phyloP scores from a whole-genome alignment of 2,329 filamentous ascomycete species.

The Neurospora sp. region DNA sequence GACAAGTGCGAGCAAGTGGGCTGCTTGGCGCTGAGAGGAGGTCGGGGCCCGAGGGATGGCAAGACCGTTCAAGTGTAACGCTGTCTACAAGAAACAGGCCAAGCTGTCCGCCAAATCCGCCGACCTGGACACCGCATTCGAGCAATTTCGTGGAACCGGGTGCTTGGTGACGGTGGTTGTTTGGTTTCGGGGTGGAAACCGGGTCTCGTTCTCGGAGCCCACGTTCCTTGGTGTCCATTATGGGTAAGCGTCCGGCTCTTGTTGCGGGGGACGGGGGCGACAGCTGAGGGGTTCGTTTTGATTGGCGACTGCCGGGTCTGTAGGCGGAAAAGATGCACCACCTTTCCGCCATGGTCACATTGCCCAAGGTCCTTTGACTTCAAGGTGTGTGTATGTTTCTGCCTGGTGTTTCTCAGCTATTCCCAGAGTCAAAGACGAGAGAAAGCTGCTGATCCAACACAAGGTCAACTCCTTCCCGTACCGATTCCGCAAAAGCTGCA shows the following conservation, averaged over 20 bases:
- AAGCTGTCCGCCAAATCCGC: slow-evolving; percentile 10
- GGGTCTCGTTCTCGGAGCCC: slow-evolving; percentile 19
- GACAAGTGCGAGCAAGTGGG: not conserved
- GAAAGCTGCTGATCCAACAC: slow-evolving; percentile 25
- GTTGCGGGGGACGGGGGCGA: slow-evolving; percentile 10
- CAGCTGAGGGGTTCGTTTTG: slow-evolving; percentile 6
- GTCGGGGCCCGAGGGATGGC: not conserved
- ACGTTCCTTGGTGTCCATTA: slow-evolving; percentile 22
- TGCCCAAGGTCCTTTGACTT: not conserved
- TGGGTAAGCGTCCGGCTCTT: slow-evolving; percentile 18
- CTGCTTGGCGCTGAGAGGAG: not conserved
- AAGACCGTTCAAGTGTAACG: not conserved
- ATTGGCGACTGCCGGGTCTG: too few species aligned
- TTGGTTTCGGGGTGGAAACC: not conserved
- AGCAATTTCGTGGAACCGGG: slow-evolving; percentile 13
- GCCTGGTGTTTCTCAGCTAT: not conserved
- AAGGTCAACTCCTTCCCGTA: slow-evolving; percentile 23
- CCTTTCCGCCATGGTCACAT: slow-evolving; percentile 14
- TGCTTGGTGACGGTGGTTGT: slow-evolving; percentile 2
- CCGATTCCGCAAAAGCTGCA: slow-evolving; percentile 20
- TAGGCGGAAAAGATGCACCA: slow-evolving; percentile 13
- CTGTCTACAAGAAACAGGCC: slow-evolving; percentile 10
- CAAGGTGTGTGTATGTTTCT: not conserved
- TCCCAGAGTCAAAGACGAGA: slow-evolving; percentile 21
- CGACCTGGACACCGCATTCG: slow-evolving; percentile 13